Evolutionary conservation across 2,329 filamentous ascomycete species (phyloP).

Genomic region (Chalaropsis thielavioides): DNA sequence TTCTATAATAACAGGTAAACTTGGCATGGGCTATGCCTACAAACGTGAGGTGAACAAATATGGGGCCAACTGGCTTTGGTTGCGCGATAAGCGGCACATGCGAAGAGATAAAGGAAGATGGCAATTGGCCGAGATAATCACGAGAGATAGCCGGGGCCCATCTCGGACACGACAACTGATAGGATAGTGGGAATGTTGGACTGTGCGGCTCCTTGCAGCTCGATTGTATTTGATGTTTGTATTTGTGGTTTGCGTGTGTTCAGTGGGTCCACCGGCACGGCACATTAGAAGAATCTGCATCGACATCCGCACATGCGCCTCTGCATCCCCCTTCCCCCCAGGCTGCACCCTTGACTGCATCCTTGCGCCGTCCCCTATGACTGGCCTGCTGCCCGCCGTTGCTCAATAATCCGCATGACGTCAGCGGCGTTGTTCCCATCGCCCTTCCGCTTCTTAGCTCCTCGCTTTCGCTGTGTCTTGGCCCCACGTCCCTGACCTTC

Average conservation of each 20-base stretch:
- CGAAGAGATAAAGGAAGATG: background rate
- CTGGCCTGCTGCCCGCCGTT: conserved; percentile 23
- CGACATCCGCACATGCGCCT: too few relatives aligned
- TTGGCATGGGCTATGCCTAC: background rate
- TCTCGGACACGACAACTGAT: background rate
- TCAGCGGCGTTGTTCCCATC: conserved; percentile 66
- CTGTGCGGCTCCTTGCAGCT: background rate
- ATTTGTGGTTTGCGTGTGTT: background rate
- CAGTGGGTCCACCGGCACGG: background rate
- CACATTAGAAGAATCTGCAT: too few relatives aligned
- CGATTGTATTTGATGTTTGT: background rate
- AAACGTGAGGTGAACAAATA: background rate
- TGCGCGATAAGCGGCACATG: background rate
- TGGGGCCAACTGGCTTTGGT: background rate
- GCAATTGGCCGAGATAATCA: background rate
- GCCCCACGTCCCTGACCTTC: conserved; percentile 20
- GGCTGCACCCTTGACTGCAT: too few relatives aligned
- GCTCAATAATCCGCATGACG: conserved; percentile 65
- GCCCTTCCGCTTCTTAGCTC: conserved; percentile 60
- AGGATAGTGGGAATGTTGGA: background rate
- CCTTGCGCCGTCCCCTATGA: too few relatives aligned
- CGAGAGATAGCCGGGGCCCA: background rate
- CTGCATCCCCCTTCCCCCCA: too few relatives aligned
- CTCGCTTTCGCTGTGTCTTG: conserved; percentile 51
- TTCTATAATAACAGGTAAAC: background rate